Conservation (phyloP, 179 eudicot species). For the Drosera spatulata region DNA sequence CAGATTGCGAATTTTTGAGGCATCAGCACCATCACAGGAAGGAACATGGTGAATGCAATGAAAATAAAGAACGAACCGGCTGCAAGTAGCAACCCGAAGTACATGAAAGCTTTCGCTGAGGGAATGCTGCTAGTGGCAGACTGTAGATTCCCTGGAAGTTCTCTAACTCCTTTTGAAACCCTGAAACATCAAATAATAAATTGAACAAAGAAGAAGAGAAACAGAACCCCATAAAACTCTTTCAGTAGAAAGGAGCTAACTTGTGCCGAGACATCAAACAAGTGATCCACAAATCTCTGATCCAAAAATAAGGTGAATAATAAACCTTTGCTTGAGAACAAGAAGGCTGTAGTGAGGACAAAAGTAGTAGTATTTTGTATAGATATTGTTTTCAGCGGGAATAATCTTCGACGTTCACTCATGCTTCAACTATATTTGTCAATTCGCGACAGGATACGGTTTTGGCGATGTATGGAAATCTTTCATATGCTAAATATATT, state of each 20-base stretch:
- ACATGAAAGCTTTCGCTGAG: constrained; percentile 86
- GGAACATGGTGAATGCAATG: constrained; percentile 93
- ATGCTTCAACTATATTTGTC: too few species aligned
- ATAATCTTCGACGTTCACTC: too few species aligned
- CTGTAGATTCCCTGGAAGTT: constrained; percentile 83
- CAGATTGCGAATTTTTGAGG: constrained; percentile 97
- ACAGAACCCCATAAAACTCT: not conserved
- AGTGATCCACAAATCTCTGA: too few species aligned
- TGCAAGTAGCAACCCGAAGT: constrained; percentile 80
- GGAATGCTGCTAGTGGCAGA: constrained; percentile 85
- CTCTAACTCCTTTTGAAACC: constrained; percentile 86
- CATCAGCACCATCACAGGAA: constrained; percentile 89
- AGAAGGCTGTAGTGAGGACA: too few species aligned
- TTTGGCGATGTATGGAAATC: too few species aligned
- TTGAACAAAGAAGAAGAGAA: not conserved
- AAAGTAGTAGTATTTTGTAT: too few species aligned
- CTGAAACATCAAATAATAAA: constrained; percentile 24
- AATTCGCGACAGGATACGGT: too few species aligned
- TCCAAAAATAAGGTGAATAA: too few species aligned
- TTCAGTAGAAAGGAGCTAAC: not conserved
- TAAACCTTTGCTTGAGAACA: too few species aligned
- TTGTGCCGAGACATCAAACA: not conserved
- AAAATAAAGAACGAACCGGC: constrained; percentile 88
- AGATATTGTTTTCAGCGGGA: too few species aligned
- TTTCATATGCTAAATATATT: too few species aligned